Evolutionary conservation across 129 eudicot species (phyloP), one percentile per base, ranked within the genome.

Genomic region (Cynara cardunculus): DNA sequence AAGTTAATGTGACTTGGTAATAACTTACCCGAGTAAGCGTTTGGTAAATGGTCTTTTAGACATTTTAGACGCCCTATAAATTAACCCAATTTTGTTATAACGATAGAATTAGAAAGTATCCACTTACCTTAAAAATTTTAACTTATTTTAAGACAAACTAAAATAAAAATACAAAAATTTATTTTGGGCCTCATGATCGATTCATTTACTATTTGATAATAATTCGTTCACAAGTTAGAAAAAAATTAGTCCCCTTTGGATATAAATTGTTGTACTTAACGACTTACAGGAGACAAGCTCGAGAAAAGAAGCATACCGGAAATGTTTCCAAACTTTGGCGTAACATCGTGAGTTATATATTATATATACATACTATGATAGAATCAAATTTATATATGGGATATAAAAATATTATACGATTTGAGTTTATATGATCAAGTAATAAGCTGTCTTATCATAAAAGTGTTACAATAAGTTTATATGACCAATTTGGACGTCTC

Each of bases 241-340:
- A 16, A 13, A 1, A 53, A 1, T 31, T 31, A 9, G 0, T 39
- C 14, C 3, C 49, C 49, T 53, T 53, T 49, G 5, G 24, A 14
- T 18, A 53, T 16, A 70, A 10, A 25, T 56, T 28, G 7, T 30
- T 74, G 56, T 53, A 24, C 19, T 75, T 67, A 34, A 9, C 7
- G 3, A 82, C 39, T 56, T 34, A 34, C 87, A 90, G 97, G 89
- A 72, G 87, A 83, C 82, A 92, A 87, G 84, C 62, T 79, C 83
- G 97, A 90, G 74, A 87, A 86, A 81, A 84, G 88, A 89, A 90
- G 92, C 78, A 82, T 93, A 72, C 80, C 97, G 3, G 97, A 93
- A 78, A 83, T 90, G 71, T 80, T 90, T 72, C 97, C 97, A 70
- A 93, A 90, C 85, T 93, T 93, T 86, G 74, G 96, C 16, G 86